Conservation (phyloP, 2,329 filamentous ascomycete species). For the Chrysoporthe puriensis region DNA sequence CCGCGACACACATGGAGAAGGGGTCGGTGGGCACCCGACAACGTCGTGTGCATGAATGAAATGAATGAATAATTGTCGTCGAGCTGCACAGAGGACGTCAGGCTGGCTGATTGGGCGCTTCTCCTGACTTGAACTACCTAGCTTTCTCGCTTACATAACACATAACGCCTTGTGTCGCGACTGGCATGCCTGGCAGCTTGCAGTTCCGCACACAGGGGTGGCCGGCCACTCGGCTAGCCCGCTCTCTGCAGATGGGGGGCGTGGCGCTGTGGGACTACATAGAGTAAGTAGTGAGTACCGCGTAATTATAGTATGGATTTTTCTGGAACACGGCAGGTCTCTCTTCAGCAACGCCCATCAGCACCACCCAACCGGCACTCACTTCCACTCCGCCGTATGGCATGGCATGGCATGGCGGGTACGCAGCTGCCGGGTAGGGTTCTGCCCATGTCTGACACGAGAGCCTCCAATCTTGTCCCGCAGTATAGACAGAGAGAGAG, state of each 20-base stretch:
- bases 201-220: neutral
- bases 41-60: neutral
- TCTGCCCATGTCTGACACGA: neutral
- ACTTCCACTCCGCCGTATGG: neutral
- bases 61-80: neutral
- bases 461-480: neutral
- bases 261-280: neutral
- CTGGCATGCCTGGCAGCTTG: neutral
- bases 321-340: neutral
- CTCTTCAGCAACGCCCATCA: neutral
- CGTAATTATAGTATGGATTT: neutral
- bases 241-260: neutral
- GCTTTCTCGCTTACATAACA: slow-evolving; percentile 6
- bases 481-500: neutral
- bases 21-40: neutral
- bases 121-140: slow-evolving; percentile 5
- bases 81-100: neutral
- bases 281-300: neutral
- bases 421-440: no score
- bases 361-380: neutral
- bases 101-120: neutral
- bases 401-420: neutral
- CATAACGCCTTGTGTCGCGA: neutral
- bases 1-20: slow-evolving; percentile 16
- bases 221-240: neutral